Percentiles rank a stretch among this genome's conserved stretches.
Conservation (phyloP, 345 rosid genomes). For the Punica granatum region DNA sequence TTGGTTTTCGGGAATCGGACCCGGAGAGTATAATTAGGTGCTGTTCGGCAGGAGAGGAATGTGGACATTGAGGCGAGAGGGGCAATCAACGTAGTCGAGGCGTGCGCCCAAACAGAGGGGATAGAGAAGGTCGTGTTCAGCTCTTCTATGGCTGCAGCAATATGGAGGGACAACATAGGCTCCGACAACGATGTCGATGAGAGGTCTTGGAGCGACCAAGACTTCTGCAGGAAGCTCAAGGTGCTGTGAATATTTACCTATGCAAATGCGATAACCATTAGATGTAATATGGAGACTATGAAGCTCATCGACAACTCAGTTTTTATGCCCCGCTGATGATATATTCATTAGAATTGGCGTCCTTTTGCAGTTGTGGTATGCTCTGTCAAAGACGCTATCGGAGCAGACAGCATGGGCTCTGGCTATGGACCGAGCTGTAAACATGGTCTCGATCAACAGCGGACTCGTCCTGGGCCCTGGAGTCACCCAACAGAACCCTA, state of each 20-base stretch:
- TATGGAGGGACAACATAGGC: conserved; percentile 67
- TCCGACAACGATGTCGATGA: conserved; percentile 65
- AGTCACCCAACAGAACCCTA: conserved; percentile 54
- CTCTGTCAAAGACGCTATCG: conserved; percentile 63
- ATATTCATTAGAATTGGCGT: not conserved
- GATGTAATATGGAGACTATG: too few species aligned
- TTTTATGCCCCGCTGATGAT: too few species aligned
- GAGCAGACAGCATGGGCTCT: conserved; percentile 95
- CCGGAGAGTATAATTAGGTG: not conserved
- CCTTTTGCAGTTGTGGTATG: conserved; percentile 58
- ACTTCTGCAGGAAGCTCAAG: conserved; percentile 67
- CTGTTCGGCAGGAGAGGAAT: conserved; percentile 33
- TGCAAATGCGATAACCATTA: too few species aligned
- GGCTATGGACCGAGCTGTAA: conserved; percentile 73
- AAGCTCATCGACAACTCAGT: too few species aligned
- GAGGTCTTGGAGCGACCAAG: conserved; percentile 68
- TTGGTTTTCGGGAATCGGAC: too few species aligned
- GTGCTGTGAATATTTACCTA: too few species aligned
- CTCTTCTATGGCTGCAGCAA: conserved; percentile 71
- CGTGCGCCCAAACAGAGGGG: conserved; percentile 66
- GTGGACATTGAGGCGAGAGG: conserved; percentile 78
- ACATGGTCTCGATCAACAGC: conserved; percentile 76
- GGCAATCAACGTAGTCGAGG: conserved; percentile 78
- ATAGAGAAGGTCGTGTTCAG: conserved; percentile 57
- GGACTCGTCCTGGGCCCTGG: conserved; percentile 70